Percentiles rank a stretch among this genome's conserved stretches.
Conservation (phyloP, 2,329 filamentous ascomycete species). For the Cordyceps cicadae region DNA sequence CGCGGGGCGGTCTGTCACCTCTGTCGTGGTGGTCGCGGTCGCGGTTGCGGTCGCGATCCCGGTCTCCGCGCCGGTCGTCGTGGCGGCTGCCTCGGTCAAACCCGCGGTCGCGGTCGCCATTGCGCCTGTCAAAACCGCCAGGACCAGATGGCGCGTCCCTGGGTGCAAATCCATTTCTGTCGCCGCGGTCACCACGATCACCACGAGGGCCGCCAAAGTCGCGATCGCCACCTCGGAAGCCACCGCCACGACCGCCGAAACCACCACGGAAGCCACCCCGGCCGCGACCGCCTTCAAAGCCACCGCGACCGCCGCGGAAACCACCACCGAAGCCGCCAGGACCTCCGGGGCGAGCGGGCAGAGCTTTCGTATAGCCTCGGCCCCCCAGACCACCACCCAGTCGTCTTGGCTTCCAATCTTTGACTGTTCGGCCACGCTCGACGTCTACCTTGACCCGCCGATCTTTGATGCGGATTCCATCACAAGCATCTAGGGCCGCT, state of each 20-base stretch:
- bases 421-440: conserved; percentile 88
- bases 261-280: conserved; percentile 40
- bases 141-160: conserved; percentile 55
- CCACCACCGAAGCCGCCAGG: conserved; percentile 47
- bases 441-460: conserved; percentile 90
- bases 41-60: conserved; percentile 25
- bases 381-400: conserved; percentile 89
- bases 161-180: conserved; percentile 44
- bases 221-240: conserved; percentile 40
- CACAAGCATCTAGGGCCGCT: conserved; percentile 82
- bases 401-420: conserved; percentile 85
- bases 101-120: conserved; percentile 40
- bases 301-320: conserved; percentile 36
- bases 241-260: conserved; percentile 28
- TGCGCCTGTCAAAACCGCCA: conserved; percentile 37
- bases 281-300: conserved; percentile 32
- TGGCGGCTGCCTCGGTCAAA: conserved; percentile 32
- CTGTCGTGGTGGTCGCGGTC: conserved; percentile 14
- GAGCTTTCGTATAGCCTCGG: conserved; percentile 81
- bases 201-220: conserved; percentile 22
- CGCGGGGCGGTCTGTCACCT: conserved; percentile 24
- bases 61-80: conserved; percentile 38
- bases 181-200: conserved; percentile 27
- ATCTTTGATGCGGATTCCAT: conserved; percentile 89
- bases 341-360: conserved; percentile 61